These are phyloP conservation scores for Lyophyllum semitale DNA, from an alignment of 768 basidiomycete species.

Conservation along the genomic window DNA sequence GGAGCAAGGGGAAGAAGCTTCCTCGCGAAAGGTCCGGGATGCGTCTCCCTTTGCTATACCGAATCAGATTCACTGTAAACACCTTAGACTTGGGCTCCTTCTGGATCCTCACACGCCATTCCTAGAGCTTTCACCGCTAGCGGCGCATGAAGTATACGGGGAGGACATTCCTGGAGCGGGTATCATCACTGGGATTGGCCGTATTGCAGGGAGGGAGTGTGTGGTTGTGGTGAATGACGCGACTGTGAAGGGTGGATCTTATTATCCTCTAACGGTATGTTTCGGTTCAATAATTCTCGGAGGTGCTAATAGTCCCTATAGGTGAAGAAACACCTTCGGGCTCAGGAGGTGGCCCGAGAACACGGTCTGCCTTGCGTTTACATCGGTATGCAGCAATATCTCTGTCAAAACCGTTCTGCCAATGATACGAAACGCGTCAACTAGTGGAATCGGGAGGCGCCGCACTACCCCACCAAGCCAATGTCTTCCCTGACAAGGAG, in stretches of 20 bases:
- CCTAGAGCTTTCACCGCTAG: slow-evolving; percentile 83
- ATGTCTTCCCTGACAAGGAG: slow-evolving; percentile 93
- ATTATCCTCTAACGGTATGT: slow-evolving; percentile 81
- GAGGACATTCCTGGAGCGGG: slow-evolving; percentile 86
- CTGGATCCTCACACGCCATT: slow-evolving; percentile 89
- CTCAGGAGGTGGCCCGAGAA: slow-evolving; percentile 93
- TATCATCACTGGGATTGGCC: slow-evolving; percentile 83
- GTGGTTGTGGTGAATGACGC: slow-evolving; percentile 94
- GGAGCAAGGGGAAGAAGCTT: slow-evolving; percentile 75
- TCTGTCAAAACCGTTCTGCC: neutral
- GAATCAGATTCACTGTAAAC: neutral
- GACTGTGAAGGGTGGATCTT: slow-evolving; percentile 91
- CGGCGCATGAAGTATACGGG: slow-evolving; percentile 85
- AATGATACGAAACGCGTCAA: neutral
- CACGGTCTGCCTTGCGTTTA: slow-evolving; percentile 91
- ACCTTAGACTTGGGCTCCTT: slow-evolving; percentile 62
- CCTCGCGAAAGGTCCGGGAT: slow-evolving; percentile 78
- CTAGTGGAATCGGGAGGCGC: slow-evolving; percentile 94
- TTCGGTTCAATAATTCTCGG: neutral
- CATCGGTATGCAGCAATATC: slow-evolving; percentile 58
- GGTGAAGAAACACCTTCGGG: slow-evolving; percentile 95
- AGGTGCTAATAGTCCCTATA: slow-evolving; percentile 23
- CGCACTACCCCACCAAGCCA: slow-evolving; percentile 89
- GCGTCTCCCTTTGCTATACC: neutral
- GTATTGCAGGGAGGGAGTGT: slow-evolving; percentile 81